These are phyloP conservation scores for Podaxis sp. DNA, from an alignment of 768 basidiomycete species.

Conservation along the genomic window DNA sequence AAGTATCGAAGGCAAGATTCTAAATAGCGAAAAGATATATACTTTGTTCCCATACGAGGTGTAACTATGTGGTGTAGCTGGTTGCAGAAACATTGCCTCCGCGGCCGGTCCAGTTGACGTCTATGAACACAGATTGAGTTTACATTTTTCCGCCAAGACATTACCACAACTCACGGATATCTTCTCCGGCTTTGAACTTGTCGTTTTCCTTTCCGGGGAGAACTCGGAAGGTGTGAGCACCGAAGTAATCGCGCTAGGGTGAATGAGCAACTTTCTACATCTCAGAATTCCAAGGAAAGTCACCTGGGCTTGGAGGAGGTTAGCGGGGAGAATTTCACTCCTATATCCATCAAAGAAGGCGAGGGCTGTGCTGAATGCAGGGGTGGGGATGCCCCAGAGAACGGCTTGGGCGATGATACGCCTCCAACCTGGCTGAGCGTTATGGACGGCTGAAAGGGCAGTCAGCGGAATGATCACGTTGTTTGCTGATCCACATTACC, in stretches of 20 bases:
- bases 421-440: constrained; percentile 97
- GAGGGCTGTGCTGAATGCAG: constrained; percentile 96
- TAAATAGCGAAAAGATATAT: constrained; percentile 1
- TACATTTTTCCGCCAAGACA: neutral
- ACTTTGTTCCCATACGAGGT: constrained; percentile 2
- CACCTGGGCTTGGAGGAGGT: constrained; percentile 92
- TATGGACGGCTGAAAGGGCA: constrained; percentile 68
- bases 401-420: constrained; percentile 94
- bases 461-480: constrained; percentile 3
- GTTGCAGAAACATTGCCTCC: constrained; percentile 93
- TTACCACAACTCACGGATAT: constrained; percentile 70
- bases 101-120: constrained; percentile 99
- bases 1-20: constrained; percentile 5
- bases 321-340: constrained; percentile 91
- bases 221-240: constrained; percentile 97
- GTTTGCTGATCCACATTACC: constrained; percentile 37
- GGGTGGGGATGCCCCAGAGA: constrained; percentile 97
- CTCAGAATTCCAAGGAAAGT: constrained; percentile 15
- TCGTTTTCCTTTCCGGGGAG: constrained; percentile 89
- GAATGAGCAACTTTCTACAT: neutral
- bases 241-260: constrained; percentile 92
- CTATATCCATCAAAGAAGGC: constrained; percentile 99
- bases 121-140: constrained; percentile 35
- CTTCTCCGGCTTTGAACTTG: constrained; percentile 74
- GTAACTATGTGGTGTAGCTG: constrained; percentile 64